A percentile compares a stretch with the other conserved stretches of the same genome.
These are phyloP conservation scores for Dendrobium officinale DNA, from an alignment of 106 monocot species.

Conservation along the genomic window DNA sequence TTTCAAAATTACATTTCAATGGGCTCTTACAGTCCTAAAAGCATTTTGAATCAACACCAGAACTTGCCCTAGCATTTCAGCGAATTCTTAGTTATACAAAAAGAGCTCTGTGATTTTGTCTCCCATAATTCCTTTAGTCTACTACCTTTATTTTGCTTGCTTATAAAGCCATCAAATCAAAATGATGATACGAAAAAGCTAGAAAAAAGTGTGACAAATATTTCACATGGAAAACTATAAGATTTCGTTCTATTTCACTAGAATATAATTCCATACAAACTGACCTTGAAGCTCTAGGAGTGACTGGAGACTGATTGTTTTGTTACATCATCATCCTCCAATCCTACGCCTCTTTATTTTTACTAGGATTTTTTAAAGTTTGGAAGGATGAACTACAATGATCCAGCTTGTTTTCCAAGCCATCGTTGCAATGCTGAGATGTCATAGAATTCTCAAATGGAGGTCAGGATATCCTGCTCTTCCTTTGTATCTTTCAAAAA, in stretches of 20 bases:
- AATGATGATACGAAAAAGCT: too few species aligned
- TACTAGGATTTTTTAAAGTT: background rate
- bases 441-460: slow-evolving; percentile 36
- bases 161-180: too few species aligned
- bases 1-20: too few species aligned
- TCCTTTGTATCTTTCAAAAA: slow-evolving; percentile 52
- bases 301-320: background rate
- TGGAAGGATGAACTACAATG: background rate
- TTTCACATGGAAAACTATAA: background rate
- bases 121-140: too few species aligned
- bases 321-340: background rate
- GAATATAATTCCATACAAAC: background rate
- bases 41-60: too few species aligned
- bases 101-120: too few species aligned
- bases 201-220: background rate
- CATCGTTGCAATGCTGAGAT: background rate
- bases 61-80: too few species aligned
- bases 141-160: too few species aligned
- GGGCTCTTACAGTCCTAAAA: too few species aligned
- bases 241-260: background rate
- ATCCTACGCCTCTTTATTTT: background rate
- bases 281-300: background rate
- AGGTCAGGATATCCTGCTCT: slow-evolving; percentile 43
- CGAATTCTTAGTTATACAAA: too few species aligned
- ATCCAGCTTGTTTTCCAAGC: background rate